These are phyloP conservation scores for Pseudocohnilembus persalinus DNA, from an alignment of 169 alveolate genomes.

Conservation along the genomic window DNA sequence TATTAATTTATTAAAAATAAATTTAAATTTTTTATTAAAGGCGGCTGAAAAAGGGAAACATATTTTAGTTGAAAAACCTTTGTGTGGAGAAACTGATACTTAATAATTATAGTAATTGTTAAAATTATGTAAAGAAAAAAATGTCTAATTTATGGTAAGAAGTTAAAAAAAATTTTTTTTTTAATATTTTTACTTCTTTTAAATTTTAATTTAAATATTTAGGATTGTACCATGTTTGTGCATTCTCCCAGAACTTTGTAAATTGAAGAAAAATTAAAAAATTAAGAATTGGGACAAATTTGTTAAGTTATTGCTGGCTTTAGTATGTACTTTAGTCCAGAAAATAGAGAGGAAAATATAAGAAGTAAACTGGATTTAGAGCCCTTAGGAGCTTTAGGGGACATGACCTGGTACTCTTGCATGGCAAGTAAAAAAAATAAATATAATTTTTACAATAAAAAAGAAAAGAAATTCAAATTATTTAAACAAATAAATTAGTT, in stretches of 20 bases:
- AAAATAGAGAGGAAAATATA: conserved; percentile 29
- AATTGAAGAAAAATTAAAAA: conserved; percentile 1
- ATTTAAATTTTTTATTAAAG: too few species aligned
- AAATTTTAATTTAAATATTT: too few species aligned
- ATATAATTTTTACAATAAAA: too few species aligned
- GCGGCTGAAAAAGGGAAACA: conserved; percentile 52
- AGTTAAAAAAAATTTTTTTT: too few species aligned
- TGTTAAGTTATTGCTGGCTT: conserved; percentile 28
- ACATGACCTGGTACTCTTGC: conserved; percentile 40
- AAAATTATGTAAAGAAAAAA: conserved; percentile 9
- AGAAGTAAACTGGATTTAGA: conserved; percentile 30
- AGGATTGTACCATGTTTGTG: conserved; percentile 43
- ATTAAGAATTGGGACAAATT: conserved; percentile 17
- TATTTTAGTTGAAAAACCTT: conserved; percentile 54
- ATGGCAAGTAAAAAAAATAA: conserved; percentile 15
- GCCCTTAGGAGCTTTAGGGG: conserved; percentile 42
- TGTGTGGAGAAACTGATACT: conserved; percentile 23
- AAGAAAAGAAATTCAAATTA: too few species aligned
- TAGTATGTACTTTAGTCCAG: conserved; percentile 25
- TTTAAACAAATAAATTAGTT: too few species aligned
- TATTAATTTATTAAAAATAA: neutral
- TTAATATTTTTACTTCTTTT: too few species aligned
- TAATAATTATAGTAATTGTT: conserved; percentile 6
- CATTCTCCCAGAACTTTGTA: conserved; percentile 30
- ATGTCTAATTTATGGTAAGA: conserved; percentile 18